Evolutionary conservation across 441 rosid species (phyloP).

Genomic region (Brassica hybrid): DNA sequence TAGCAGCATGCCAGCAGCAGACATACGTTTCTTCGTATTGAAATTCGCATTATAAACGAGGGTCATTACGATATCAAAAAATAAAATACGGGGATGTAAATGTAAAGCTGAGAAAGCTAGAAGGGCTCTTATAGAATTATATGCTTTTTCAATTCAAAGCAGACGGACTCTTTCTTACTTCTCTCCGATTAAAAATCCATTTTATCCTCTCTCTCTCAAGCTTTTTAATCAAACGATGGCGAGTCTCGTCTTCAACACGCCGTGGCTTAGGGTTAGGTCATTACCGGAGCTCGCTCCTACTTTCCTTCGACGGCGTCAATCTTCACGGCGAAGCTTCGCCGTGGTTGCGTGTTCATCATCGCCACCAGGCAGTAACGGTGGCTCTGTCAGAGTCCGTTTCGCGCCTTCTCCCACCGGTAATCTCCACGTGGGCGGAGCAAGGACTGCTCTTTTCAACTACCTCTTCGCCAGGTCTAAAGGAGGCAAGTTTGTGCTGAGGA

Average conservation of each 20-base stretch:
- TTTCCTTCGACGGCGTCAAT: slow-evolving; percentile 34
- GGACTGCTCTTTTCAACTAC: slow-evolving; percentile 97
- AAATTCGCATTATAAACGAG: neutral
- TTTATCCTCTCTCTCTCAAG: slow-evolving; percentile 23
- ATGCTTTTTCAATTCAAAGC: neutral
- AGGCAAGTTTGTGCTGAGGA: slow-evolving; percentile 87
- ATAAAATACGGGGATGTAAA: neutral
- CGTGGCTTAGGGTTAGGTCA: slow-evolving; percentile 50
- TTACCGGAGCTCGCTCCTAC: slow-evolving; percentile 50
- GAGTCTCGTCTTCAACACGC: slow-evolving; percentile 43
- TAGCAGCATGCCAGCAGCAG: neutral
- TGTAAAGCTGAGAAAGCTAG: neutral
- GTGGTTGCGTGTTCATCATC: slow-evolving; percentile 52
- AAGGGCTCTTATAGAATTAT: neutral
- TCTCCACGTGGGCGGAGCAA: slow-evolving; percentile 96
- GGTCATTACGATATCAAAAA: neutral
- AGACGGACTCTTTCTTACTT: neutral
- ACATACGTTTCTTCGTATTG: neutral
- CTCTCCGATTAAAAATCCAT: neutral
- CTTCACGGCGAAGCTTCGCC: slow-evolving; percentile 50
- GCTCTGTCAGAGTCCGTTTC: slow-evolving; percentile 80
- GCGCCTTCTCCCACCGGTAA: slow-evolving; percentile 99
- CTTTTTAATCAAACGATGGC: slow-evolving; percentile 41
- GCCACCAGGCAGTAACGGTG: slow-evolving; percentile 26
- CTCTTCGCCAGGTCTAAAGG: slow-evolving; percentile 93